These are phyloP conservation scores for Paraleonurus japonicus DNA, from an alignment of 257 asterid species.

Conservation along the genomic window DNA sequence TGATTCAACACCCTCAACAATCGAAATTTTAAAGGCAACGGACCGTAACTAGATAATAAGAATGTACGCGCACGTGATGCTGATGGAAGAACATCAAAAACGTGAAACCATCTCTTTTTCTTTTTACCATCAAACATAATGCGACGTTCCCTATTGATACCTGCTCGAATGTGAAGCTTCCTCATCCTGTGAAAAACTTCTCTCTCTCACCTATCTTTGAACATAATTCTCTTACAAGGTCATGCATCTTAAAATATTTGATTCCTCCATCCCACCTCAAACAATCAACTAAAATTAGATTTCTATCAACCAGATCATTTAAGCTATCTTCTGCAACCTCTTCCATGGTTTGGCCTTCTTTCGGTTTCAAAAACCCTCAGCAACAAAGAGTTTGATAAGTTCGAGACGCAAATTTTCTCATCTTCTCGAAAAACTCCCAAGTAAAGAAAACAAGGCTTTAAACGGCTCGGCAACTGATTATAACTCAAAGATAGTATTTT, in stretches of 20 bases:
- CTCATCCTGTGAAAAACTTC: background rate
- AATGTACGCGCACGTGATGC: background rate
- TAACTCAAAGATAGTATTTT: background rate
- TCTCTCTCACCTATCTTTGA: background rate
- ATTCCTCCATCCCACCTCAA: background rate
- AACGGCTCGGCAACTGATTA: background rate
- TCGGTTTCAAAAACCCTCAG: background rate
- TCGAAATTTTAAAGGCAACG: background rate
- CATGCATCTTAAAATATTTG: background rate
- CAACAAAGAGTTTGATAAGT: background rate
- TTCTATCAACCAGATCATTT: background rate
- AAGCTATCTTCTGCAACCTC: background rate
- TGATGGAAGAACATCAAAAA: background rate
- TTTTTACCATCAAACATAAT: background rate
- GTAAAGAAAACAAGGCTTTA: background rate
- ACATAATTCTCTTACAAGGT: background rate
- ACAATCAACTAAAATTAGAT: background rate
- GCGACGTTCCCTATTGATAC: background rate
- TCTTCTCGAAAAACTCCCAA: background rate
- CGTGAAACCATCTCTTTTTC: background rate
- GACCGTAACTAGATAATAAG: background rate
- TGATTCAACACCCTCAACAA: background rate
- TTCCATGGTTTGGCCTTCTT: background rate
- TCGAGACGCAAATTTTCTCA: background rate
- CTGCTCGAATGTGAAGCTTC: background rate